Percentiles rank a stretch among this genome's conserved stretches.
Evolutionary conservation across 1,284 basidiomycete species (phyloP).

Genomic region (Microbotryum lychnidis-dioicae): DNA sequence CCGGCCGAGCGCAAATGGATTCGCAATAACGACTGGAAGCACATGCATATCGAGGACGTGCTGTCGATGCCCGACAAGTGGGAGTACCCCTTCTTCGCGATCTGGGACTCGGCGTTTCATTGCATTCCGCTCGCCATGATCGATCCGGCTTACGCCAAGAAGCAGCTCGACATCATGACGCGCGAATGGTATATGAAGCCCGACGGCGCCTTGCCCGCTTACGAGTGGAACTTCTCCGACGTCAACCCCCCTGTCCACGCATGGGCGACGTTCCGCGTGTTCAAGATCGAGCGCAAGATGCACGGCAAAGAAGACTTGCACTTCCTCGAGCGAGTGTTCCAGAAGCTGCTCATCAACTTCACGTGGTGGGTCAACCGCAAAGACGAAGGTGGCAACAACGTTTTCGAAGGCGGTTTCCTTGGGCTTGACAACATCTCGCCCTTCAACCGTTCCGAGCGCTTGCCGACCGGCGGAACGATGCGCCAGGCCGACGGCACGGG

Average conservation of each 20-base stretch:
- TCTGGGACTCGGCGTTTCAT: constrained; percentile 69
- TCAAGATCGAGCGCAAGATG: constrained; percentile 96
- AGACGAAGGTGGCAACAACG: constrained; percentile 85
- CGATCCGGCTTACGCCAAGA: constrained; percentile 91
- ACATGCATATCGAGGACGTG: constrained; percentile 90
- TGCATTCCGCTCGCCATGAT: constrained; percentile 94
- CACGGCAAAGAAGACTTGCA: constrained; percentile 80
- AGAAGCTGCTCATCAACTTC: constrained; percentile 92
- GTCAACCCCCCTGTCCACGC: constrained; percentile 97
- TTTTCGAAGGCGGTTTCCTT: constrained; percentile 97
- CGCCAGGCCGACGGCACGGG: constrained; percentile 96
- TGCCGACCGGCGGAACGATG: constrained; percentile 72
- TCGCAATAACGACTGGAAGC: constrained; percentile 88
- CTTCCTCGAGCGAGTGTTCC: constrained; percentile 96
- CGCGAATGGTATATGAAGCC: constrained; percentile 98
- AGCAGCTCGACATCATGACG: constrained; percentile 90
- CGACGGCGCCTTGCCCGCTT: constrained; percentile 93
- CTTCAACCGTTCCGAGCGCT: constrained; percentile 93
- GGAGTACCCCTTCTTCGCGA: constrained; percentile 95
- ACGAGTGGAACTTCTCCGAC: constrained; percentile 98
- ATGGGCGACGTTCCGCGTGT: constrained; percentile 93
- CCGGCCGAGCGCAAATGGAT: constrained; percentile 80
- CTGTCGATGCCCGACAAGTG: constrained; percentile 99
- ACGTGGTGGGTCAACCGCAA: constrained; percentile 99
- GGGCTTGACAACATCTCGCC: constrained; percentile 96